Evolutionary conservation across 2,329 filamentous ascomycete genomes (phyloP).

Genomic region (Scleromitrula shiraiana): DNA sequence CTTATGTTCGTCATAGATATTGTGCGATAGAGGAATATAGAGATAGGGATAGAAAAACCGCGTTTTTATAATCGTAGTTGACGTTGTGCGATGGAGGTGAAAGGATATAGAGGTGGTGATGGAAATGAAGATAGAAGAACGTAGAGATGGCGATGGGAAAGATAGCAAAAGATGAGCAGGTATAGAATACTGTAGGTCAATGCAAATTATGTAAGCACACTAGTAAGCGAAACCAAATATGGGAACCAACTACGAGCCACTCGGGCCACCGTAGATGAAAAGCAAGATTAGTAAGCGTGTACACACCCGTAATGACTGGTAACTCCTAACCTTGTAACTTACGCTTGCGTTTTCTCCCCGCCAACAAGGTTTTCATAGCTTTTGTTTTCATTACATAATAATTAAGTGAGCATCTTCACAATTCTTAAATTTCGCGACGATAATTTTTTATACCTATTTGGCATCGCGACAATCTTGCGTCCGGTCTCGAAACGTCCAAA

Average conservation of each 20-base stretch:
- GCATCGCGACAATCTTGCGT: constrained; percentile 1
- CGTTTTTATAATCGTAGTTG: neutral
- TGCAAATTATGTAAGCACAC: too few species aligned
- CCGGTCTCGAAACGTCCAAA: neutral
- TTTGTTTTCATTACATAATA: constrained; percentile 5
- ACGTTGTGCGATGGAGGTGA: neutral
- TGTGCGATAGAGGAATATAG: neutral
- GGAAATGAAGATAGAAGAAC: neutral
- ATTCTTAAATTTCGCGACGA: constrained; percentile 13
- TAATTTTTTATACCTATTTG: neutral
- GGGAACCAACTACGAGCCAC: too few species aligned
- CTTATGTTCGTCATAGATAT: too few species aligned
- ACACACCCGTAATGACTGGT: neutral
- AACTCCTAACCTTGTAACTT: neutral
- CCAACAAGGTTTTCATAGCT: constrained; percentile 15
- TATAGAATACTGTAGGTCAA: too few species aligned
- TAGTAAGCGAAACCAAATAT: too few species aligned
- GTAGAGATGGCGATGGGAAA: neutral
- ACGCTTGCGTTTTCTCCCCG: constrained; percentile 3
- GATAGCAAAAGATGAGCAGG: too few species aligned
- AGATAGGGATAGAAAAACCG: neutral
- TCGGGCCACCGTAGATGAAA: too few species aligned
- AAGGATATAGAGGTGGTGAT: neutral
- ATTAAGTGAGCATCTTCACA: neutral
- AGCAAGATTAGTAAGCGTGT: too few species aligned